Evolutionary conservation across 2,329 filamentous ascomycete species (phyloP).

Genomic region (Dactylonectria macrodidyma): DNA sequence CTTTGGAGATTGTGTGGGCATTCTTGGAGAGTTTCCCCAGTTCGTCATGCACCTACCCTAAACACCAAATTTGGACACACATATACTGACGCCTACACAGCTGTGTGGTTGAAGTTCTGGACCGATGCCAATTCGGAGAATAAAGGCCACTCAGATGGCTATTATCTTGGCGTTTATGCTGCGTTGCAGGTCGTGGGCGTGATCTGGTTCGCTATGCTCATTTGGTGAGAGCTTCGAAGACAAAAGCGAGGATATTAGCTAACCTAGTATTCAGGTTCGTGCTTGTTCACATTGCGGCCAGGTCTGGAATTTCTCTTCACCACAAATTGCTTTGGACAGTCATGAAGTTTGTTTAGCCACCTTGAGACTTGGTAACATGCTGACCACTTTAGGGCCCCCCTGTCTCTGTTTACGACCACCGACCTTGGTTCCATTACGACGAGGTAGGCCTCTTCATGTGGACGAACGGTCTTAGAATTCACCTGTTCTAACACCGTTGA

Average conservation of each 20-base stretch:
- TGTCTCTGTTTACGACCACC: conserved; percentile 57
- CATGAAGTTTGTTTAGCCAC: conserved; percentile 23
- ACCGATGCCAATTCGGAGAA: conserved; percentile 39
- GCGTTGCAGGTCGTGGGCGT: conserved; percentile 42
- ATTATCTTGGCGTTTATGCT: conserved; percentile 47
- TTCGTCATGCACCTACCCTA: conserved; percentile 24
- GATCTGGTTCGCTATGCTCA: conserved; percentile 40
- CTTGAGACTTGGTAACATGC: conserved; percentile 4
- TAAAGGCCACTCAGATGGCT: conserved; percentile 21
- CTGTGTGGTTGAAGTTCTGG: conserved; percentile 53
- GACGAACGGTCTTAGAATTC: background rate
- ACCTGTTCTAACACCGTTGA: background rate
- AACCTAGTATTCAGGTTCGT: conserved; percentile 44
- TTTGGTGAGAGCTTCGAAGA: conserved; percentile 32
- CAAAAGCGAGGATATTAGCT: fast-evolving
- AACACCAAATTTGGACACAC: background rate
- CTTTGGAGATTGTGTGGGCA: conserved; percentile 44
- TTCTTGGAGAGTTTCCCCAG: conserved; percentile 50
- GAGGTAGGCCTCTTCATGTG: conserved; percentile 45
- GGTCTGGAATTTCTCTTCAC: conserved; percentile 47
- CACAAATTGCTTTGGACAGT: conserved; percentile 43
- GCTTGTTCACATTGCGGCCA: conserved; percentile 46
- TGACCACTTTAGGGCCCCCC: conserved; percentile 52
- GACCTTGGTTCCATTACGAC: conserved; percentile 60
- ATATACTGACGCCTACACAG: conserved; percentile 27